Evolutionary conservation across 495 filamentous ascomycete genomes (phyloP).

Genomic region (Patellaria atrata): DNA sequence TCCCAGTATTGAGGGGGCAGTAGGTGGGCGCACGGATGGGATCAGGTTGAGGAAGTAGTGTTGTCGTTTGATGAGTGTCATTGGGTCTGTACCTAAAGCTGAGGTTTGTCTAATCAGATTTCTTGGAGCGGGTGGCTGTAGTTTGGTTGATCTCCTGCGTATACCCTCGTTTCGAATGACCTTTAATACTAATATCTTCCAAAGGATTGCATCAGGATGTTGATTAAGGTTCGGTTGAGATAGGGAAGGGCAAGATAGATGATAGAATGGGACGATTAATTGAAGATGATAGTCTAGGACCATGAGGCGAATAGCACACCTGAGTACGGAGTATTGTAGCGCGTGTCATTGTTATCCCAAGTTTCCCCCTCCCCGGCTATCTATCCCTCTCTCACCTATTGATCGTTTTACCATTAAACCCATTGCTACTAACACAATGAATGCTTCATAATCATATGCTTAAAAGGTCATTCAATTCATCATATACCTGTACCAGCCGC

Average conservation of each 20-base stretch:
- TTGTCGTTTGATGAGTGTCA: neutral
- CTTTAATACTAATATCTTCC: too few relatives aligned
- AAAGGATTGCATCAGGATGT: neutral
- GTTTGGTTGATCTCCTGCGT: neutral
- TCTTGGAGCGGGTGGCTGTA: neutral
- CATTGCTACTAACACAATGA: too few relatives aligned
- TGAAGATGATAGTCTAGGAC: too few relatives aligned
- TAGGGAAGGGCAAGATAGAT: neutral
- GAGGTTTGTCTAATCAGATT: too few relatives aligned
- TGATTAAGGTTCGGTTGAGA: neutral
- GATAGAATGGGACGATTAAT: neutral
- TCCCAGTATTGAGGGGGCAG: too few relatives aligned
- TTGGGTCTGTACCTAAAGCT: too few relatives aligned
- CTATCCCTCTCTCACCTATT: neutral
- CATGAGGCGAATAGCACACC: neutral
- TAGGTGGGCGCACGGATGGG: neutral
- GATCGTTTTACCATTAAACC: too few relatives aligned
- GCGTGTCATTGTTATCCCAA: neutral
- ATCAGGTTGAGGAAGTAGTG: neutral
- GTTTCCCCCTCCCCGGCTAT: neutral
- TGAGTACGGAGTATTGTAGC: neutral
- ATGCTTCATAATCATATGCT: too few relatives aligned
- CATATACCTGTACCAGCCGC: too few relatives aligned
- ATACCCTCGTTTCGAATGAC: too few relatives aligned
- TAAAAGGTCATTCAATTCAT: too few relatives aligned